Evolutionary conservation across 371 early-diverging fungal species (phyloP).

Genomic region (Zancudomyces culisetae): DNA sequence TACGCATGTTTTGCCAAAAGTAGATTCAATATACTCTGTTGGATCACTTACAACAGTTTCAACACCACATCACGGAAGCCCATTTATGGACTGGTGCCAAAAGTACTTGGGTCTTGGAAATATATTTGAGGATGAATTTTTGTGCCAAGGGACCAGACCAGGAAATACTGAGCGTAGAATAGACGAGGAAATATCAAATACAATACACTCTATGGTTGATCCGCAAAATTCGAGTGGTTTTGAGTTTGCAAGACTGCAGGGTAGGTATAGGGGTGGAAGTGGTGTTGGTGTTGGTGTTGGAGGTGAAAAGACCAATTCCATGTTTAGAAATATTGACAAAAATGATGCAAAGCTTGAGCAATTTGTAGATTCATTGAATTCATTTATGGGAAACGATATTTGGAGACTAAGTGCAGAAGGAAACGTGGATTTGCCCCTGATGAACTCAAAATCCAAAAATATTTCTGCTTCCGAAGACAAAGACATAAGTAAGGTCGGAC

Average conservation of each 20-base stretch:
- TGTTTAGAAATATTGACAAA: background rate
- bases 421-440: background rate
- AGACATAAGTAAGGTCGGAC: background rate
- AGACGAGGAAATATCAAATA: background rate
- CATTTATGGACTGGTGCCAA: conserved; percentile 80
- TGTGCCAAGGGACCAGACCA: conserved; percentile 10
- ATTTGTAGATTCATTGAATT: background rate
- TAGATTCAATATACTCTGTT: conserved; percentile 28
- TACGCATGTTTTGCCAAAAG: conserved; percentile 42
- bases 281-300: too few species aligned
- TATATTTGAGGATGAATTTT: conserved; percentile 16
- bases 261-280: too few species aligned
- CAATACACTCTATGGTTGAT: background rate
- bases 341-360: background rate
- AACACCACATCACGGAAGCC: conserved; percentile 80
- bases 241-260: too few species aligned
- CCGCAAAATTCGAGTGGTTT: background rate
- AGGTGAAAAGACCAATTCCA: background rate
- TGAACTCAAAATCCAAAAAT: too few species aligned
- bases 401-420: background rate
- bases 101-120: conserved; percentile 47
- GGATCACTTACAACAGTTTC: conserved; percentile 65
- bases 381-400: background rate
- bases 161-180: background rate
- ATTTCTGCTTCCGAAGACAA: background rate